Evolutionary conservation across 2,329 filamentous ascomycete genomes (phyloP).

Genomic region (Chrysoporthe cubensis): DNA sequence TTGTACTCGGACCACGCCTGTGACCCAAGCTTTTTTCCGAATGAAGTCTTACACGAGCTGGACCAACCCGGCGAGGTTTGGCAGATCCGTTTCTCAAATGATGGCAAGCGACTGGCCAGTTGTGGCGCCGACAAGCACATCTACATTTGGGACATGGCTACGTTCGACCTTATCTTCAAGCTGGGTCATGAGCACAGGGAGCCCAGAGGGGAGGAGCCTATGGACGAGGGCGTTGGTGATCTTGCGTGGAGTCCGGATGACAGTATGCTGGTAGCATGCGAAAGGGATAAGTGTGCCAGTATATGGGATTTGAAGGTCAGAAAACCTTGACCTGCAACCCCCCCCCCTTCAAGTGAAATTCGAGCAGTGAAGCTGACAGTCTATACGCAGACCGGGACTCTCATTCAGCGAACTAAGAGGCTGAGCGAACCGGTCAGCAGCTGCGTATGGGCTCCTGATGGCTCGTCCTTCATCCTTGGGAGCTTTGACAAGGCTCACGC

Average conservation of each 20-base stretch:
- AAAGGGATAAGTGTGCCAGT: constrained; percentile 71
- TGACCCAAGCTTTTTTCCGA: constrained; percentile 78
- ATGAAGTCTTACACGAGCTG: constrained; percentile 71
- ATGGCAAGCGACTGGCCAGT: constrained; percentile 81
- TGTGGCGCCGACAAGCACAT: constrained; percentile 77
- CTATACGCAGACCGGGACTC: constrained; percentile 59
- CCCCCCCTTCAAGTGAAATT: background rate
- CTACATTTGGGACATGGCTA: constrained; percentile 78
- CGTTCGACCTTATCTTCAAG: constrained; percentile 66
- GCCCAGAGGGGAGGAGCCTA: constrained; percentile 6
- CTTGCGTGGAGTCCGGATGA: constrained; percentile 93
- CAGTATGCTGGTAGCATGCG: constrained; percentile 82
- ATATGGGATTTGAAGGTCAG: constrained; percentile 75
- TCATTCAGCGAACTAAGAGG: constrained; percentile 66
- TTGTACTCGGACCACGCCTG: constrained; percentile 89
- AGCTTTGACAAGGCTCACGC: constrained; percentile 70
- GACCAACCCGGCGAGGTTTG: constrained; percentile 85
- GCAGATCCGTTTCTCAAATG: constrained; percentile 88
- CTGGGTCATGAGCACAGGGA: constrained; percentile 62
- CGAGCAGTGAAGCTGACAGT: constrained; percentile 6
- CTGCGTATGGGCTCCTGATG: constrained; percentile 86
- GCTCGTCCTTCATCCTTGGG: constrained; percentile 76
- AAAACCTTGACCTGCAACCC: constrained; percentile 20
- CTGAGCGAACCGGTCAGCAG: constrained; percentile 86
- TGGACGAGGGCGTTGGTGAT: constrained; percentile 70